Evolutionary conservation across 257 asterid species (phyloP).

Genomic region (Osmanthus fragrans): DNA sequence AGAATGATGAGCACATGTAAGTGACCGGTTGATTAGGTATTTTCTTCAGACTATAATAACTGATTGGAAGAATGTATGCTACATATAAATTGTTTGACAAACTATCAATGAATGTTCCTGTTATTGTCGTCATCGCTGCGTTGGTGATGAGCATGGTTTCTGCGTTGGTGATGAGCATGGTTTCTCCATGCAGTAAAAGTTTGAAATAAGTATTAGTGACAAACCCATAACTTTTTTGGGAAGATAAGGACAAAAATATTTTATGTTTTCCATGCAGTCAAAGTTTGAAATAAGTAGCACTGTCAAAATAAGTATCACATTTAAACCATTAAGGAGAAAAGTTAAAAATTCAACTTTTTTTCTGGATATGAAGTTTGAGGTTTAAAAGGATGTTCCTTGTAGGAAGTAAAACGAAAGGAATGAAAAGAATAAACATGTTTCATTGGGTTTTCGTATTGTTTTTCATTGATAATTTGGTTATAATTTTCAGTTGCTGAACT

Average conservation of each 20-base stretch:
- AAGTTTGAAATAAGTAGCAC: too few relatives aligned
- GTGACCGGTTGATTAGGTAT: conserved; percentile 17
- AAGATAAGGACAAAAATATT: not conserved
- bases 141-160: not conserved
- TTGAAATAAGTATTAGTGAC: not conserved
- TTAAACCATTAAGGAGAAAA: not conserved
- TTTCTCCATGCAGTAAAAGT: not conserved
- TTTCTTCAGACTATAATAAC: not conserved
- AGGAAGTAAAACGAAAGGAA: not conserved
- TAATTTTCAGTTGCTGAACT: not conserved
- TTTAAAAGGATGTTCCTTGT: not conserved
- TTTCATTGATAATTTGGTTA: not conserved
- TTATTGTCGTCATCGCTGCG: not conserved
- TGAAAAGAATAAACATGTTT: not conserved
- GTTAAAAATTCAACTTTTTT: too few relatives aligned
- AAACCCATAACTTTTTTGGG: not conserved
- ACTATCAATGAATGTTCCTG: not conserved
- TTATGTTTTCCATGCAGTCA: too few relatives aligned
- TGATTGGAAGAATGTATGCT: not conserved
- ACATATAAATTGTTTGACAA: not conserved
- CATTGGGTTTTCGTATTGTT: too few relatives aligned
- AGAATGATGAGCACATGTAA: conserved; percentile 81
- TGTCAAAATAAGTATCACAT: not conserved
- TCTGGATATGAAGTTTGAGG: not conserved
- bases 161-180: not conserved